These are phyloP conservation scores for Papiliotrema nemorosa DNA, from an alignment of 1,284 basidiomycete genomes.

Conservation along the genomic window DNA sequence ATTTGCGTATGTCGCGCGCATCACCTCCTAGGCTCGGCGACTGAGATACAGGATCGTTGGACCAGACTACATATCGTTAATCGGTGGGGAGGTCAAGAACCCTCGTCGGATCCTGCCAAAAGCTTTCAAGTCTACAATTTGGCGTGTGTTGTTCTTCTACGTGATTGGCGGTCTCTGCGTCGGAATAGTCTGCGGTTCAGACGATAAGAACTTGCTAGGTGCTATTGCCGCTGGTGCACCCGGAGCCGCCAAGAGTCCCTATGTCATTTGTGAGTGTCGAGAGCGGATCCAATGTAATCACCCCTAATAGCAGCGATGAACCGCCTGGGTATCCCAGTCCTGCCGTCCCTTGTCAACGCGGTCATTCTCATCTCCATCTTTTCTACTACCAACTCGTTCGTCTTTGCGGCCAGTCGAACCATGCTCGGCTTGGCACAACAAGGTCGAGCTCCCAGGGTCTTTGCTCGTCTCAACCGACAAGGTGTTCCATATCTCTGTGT, in stretches of 20 bases:
- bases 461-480: conserved; percentile 51
- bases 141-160: conserved; percentile 39
- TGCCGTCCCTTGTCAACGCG: conserved; percentile 58
- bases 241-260: conserved; percentile 19
- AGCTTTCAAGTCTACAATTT: conserved; percentile 34
- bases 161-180: conserved; percentile 25
- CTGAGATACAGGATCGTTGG: conserved; percentile 21
- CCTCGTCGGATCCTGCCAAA: conserved; percentile 34
- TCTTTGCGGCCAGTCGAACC: conserved; percentile 37
- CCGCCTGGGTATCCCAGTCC: conserved; percentile 45
- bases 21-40: no score
- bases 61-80: conserved; percentile 28
- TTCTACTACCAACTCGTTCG: conserved; percentile 26
- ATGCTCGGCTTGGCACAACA: conserved; percentile 51
- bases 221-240: conserved; percentile 15
- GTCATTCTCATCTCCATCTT: conserved; percentile 24
- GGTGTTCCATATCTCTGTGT: conserved; percentile 45
- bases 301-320: conserved; percentile 31
- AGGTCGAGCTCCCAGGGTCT: conserved; percentile 50
- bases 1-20: conserved; percentile 22
- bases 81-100: conserved; percentile 21
- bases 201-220: conserved; percentile 17
- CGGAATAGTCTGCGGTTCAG: conserved; percentile 18
- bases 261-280: conserved; percentile 26
- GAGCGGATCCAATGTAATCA: background rate